Evolutionary conservation across 192 early-diverging fungal genomes (phyloP), one percentile per base, ranked within the genome.

Genomic region (Irineochytrium annulatum): DNA sequence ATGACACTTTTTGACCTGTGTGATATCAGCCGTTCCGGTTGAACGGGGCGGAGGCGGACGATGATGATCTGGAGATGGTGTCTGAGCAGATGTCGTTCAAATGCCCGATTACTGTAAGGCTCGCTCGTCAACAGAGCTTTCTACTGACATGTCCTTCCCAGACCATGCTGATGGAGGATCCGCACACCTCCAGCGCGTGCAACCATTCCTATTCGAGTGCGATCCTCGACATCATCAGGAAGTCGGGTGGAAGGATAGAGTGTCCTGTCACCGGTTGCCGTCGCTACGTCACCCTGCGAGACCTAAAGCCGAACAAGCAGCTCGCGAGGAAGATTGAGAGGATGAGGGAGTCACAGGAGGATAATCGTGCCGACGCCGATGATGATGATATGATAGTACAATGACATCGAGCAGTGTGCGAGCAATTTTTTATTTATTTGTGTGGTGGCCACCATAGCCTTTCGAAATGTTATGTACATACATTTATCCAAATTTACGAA

Each of bases 221-320:
- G 3, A 46, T 59, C 26, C 39, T 44, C 19, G 24, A 59, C 8
- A 2, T 27, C 44, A 59, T 59, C 43, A 39, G 58, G 13, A 2
- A 19, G 4, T 13, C 43, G 26, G 4, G 14, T 14, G 24, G 43
- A 3, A 41, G 3, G 3, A 43, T 32, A 3, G 58, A 59, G 46
- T 59, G 58, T 46, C 58, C 58, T 8, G 58, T 59, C 3, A 26
- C 58, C 3, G 58, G 58, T 46, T 59, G 58, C 58, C 43, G 46
- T 44, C 43, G 34, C 43, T 31, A 35, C 43, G 22, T 59, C 26
- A 5, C 22, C 2, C 16, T 20, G 26, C 2, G 2, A 2, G 22
- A 46, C 44, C 31, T 59, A 3, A 3, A 24, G 2, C 8, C 28
- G 24, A 44, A 59, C 43, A 59, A 59, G 43, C 28, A 3, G 2